Evolutionary conservation across 305 asterid genomes (phyloP).

Genomic region (Withania somnifera): DNA sequence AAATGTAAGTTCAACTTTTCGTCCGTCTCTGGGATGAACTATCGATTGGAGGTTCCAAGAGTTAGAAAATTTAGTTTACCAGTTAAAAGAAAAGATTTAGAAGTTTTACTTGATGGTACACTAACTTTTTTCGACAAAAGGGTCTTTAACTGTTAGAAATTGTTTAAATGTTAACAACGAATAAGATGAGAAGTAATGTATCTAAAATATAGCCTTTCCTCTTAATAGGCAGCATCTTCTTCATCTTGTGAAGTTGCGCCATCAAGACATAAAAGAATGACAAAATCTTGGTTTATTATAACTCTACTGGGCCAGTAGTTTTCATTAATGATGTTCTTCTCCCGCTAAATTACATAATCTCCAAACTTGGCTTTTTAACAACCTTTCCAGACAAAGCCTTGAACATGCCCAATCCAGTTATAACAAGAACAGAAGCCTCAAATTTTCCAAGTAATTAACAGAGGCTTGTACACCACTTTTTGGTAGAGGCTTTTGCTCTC

Average conservation of each 20-base stretch:
- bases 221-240: neutral
- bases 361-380: too few species aligned
- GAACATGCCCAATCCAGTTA: neutral
- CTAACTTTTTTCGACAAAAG: neutral
- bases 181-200: neutral
- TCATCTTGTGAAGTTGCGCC: neutral
- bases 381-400: neutral
- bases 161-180: too few species aligned
- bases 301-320: too few species aligned
- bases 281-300: neutral
- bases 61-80: neutral
- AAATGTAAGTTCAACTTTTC: neutral
- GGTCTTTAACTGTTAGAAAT: neutral
- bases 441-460: neutral
- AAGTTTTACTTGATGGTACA: neutral
- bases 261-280: neutral
- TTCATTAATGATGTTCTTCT: too few species aligned
- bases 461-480: too few species aligned
- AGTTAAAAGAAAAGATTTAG: neutral
- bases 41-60: neutral
- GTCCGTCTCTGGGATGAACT: neutral
- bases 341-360: too few species aligned
- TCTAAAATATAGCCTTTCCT: neutral
- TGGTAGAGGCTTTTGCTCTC: neutral
- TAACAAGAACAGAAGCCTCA: neutral